Evolutionary conservation across 108 stramenopile species (phyloP), one percentile per base, ranked within the genome.

Genomic region (Cyclotella distinguenda): DNA sequence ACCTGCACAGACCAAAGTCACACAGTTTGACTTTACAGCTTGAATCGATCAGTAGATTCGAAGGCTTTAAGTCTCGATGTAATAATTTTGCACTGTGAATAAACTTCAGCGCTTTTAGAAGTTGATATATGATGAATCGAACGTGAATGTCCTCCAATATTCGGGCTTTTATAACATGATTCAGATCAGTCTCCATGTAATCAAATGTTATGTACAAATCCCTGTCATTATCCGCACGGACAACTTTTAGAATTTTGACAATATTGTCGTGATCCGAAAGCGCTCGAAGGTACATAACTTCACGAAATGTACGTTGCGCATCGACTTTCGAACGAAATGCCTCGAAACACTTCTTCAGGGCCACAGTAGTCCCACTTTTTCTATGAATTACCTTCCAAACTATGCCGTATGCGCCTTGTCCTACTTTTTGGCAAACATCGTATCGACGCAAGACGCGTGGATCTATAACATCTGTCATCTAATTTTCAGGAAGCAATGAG

Each of bases 301-400:
- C 94, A 3, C 94, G 60, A 68, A 60, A 78, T 5, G 53, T 66
- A 6, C 94, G 72, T 45, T 90, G 88, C 1, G 92, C 84, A 62
- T 95, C 94, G 3, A 86, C 85, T 43, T 69, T 38, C 61, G 70
- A 75, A 22, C 80, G 75, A 56, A 95, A 95, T 9, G 92, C 92
- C 34, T 93, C 90, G 68, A 90, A 94, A 70, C 92, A 94, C 64
- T 94, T 95, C 55, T 95, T 95, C 50, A 95, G 56, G 3, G 94
- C 94, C 3, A 95, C 74, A 1, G 72, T 70, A 11, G 65, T 23
- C 10, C 85, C 77, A 3, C 62, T 60, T 23, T 85, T 72, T 44
- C 82, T 85, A 28, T 92, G 86, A 11, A 73, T 53, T 28, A 91
- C 94, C 59, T 91, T 92, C 87, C 87, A 92, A 9, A 95, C 94